Base-by-base conservation (phyloP, 345 rosid species). In the Trapa bicornis region DNA sequence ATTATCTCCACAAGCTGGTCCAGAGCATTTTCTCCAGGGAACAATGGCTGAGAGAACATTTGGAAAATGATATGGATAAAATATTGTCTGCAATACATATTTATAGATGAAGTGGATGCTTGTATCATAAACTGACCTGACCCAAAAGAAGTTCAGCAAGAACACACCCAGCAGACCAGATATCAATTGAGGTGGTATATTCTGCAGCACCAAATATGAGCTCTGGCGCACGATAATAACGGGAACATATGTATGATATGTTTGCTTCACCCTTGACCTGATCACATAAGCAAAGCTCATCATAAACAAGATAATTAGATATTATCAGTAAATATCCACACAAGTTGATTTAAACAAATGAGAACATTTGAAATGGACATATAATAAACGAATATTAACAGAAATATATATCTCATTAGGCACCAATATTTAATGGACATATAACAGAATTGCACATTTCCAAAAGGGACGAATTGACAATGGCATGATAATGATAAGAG, bases 141-240 rank as follows among this genome's bases (percentile, higher is more conserved):
- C 91, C 89, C 17, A 87, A 81, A 63, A 89, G 92, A 67, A 89
- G 93, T 82, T 89, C 96, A 11, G 96, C 96, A 65, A 89, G 81
- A 66, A 87, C 94, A 83, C 96, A 89, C 69, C 96, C 96, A 73
- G 91, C 91, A 33, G 96, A 89, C 96, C 96, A 89, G 66, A 86
- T 89, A 80, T 89, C 96, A 50, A 89, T 84, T 22, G 96, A 84
- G 32, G 89, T 80, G 67, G 96, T 79, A 72, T 89, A 89, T 72
- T 89, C 91, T 32, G 87, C 77, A 1, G 96, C 96, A 22, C 89
- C 96, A 74, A 87, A 89, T 67, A 89, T 87, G 32, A 89, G 89
- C 67, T 89, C 96, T 22, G 96, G 96, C 45, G 96, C 96, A 35
- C 96, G 91, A 73, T 89, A 89, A 73, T 80, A 89, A 13, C 96